These are phyloP conservation scores for Pachysolen tannophilus DNA, from an alignment of 805 yeast genomes.

Conservation along the genomic window DNA sequence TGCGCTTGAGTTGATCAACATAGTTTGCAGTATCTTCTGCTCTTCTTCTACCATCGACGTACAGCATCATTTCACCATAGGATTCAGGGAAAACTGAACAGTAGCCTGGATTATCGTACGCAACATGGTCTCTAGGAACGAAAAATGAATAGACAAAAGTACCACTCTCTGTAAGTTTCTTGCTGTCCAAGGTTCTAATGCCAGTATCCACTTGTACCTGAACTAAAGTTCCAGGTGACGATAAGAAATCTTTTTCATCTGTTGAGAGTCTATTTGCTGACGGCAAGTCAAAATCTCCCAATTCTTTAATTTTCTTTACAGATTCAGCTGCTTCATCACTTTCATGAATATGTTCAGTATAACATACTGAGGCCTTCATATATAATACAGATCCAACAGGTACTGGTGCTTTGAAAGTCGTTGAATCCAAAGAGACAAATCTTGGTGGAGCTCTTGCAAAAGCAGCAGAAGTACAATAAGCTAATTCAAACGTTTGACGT, in stretches of 20 bases:
- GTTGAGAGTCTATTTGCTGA: constrained; percentile 48
- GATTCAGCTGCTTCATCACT: constrained; percentile 11
- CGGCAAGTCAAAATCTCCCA: constrained; percentile 36
- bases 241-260: constrained; percentile 50
- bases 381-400: constrained; percentile 90
- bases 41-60: constrained; percentile 84
- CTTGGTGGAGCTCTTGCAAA: constrained; percentile 81
- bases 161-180: constrained; percentile 65
- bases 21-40: constrained; percentile 75
- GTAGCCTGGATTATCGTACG: constrained; percentile 43
- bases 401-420: constrained; percentile 89
- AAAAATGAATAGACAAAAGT: constrained; percentile 84
- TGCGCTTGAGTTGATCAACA: constrained; percentile 38
- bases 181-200: constrained; percentile 61
- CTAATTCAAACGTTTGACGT: constrained; percentile 89
- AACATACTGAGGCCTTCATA: constrained; percentile 75
- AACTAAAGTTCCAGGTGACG: constrained; percentile 77
- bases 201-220: constrained; percentile 85
- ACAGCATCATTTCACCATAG: constrained; percentile 88
- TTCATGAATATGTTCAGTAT: constrained; percentile 72
- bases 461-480: constrained; percentile 88
- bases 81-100: constrained; percentile 79
- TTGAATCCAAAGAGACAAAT: constrained; percentile 82
- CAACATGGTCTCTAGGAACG: constrained; percentile 48
- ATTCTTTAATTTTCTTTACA: constrained; percentile 16